A percentile compares a stretch with the other conserved stretches of the same genome.
Conservation (phyloP, 768 basidiomycete genomes). For the Mycena venus region DNA sequence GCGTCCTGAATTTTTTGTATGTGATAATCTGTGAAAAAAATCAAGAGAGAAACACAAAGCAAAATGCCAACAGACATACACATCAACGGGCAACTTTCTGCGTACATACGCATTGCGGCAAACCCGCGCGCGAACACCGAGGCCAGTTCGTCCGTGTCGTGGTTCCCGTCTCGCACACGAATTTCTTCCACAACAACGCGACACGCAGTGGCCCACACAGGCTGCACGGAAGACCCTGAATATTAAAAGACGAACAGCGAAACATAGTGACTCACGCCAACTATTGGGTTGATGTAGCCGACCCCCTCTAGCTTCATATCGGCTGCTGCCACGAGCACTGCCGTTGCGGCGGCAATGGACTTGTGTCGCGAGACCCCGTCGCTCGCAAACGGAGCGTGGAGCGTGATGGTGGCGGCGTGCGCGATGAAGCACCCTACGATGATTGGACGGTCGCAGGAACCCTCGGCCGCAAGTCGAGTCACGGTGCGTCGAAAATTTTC, state of each 20-base stretch:
- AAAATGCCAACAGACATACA: too few relatives aligned
- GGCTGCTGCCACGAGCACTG: background rate
- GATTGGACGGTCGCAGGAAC: background rate
- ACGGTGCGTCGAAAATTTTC: background rate
- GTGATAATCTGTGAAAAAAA: too few relatives aligned
- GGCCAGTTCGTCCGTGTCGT: too few relatives aligned
- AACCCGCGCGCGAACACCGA: too few relatives aligned
- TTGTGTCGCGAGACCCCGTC: constrained; percentile 10
- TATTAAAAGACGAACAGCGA: background rate
- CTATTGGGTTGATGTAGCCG: background rate
- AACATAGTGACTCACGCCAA: background rate
- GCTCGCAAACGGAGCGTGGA: constrained; percentile 21
- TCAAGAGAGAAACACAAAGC: too few relatives aligned
- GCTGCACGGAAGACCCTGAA: background rate
- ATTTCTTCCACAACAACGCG: background rate
- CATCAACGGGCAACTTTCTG: too few relatives aligned
- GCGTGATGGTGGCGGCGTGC: constrained; percentile 27
- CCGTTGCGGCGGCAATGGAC: constrained; percentile 17
- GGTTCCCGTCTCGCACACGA: background rate
- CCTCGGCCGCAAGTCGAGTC: background rate
- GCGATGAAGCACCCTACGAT: constrained; percentile 25
- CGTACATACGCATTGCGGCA: too few relatives aligned
- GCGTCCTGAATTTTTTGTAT: too few relatives aligned
- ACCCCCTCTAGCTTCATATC: background rate
- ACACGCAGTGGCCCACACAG: background rate